Conservation (phyloP, 2,329 filamentous ascomycete genomes). For the Botrytis byssoidea region DNA sequence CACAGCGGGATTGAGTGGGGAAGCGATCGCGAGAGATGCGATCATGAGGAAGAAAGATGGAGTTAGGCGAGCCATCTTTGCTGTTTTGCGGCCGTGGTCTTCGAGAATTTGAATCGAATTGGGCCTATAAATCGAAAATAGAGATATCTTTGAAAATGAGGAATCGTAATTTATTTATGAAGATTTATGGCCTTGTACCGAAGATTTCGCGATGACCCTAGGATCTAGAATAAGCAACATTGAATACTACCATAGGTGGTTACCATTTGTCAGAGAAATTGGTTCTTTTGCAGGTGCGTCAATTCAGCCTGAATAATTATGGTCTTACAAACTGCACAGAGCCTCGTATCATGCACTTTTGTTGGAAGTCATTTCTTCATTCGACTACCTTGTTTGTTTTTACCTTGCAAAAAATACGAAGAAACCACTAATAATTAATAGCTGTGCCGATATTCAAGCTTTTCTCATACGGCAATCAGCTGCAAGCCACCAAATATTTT, state of each 20-base stretch:
- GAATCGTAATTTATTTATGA: neutral
- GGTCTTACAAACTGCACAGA: neutral
- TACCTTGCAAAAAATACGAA: constrained; percentile 7
- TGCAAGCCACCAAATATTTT: neutral
- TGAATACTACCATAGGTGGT: neutral
- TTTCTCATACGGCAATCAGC: neutral
- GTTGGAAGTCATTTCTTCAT: constrained; percentile 25
- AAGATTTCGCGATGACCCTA: too few relatives aligned
- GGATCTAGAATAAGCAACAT: neutral
- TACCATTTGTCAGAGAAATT: constrained; percentile 8
- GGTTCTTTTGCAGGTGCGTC: neutral
- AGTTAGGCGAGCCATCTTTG: constrained; percentile 2
- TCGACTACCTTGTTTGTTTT: neutral
- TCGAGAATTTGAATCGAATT: neutral
- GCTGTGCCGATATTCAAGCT: neutral
- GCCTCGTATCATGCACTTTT: constrained; percentile 9
- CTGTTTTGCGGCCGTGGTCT: neutral
- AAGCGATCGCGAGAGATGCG: neutral
- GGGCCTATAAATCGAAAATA: too few relatives aligned
- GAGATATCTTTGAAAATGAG: neutral
- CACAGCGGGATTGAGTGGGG: neutral
- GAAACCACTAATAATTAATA: neutral
- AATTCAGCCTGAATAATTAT: neutral
- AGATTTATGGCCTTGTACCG: neutral
- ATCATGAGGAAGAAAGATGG: neutral